These are phyloP conservation scores for Aspergillus thermomutatus DNA, from an alignment of 2,329 filamentous ascomycete species.

Conservation along the genomic window DNA sequence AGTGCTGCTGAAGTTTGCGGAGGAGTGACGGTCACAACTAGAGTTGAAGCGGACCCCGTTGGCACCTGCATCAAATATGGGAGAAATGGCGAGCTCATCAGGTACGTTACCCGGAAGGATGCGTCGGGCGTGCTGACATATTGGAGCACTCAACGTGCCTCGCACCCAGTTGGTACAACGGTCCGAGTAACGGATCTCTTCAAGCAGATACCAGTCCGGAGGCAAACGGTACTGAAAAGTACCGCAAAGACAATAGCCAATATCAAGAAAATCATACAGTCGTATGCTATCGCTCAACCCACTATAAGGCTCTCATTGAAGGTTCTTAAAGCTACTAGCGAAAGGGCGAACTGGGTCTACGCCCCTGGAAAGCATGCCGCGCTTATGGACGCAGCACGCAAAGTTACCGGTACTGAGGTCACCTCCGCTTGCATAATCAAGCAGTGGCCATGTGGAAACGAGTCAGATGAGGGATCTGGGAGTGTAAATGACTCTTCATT, in stretches of 20 bases:
- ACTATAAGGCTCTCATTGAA: constrained; percentile 54
- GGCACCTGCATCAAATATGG: constrained; percentile 52
- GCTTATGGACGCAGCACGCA: constrained; percentile 53
- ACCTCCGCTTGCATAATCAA: constrained; percentile 47
- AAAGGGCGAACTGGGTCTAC: constrained; percentile 60
- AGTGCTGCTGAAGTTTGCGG: constrained; percentile 59
- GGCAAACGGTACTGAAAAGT: constrained; percentile 52
- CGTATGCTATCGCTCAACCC: constrained; percentile 59
- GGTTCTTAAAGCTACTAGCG: constrained; percentile 57
- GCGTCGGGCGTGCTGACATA: not conserved
- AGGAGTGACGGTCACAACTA: constrained; percentile 52
- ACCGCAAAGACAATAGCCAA: constrained; percentile 48
- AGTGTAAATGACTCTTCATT: constrained; percentile 29
- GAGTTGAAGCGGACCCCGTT: constrained; percentile 55
- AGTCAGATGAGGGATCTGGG: not conserved
- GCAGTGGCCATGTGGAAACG: constrained; percentile 26
- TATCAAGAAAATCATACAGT: constrained; percentile 53
- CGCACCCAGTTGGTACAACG: constrained; percentile 60
- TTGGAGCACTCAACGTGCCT: constrained; percentile 37
- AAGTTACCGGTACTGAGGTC: constrained; percentile 54
- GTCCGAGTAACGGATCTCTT: constrained; percentile 57
- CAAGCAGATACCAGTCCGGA: constrained; percentile 57
- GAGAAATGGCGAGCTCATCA: constrained; percentile 47
- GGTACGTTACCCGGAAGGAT: constrained; percentile 26
- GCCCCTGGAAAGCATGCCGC: constrained; percentile 49